Evolutionary conservation across 192 early-diverging fungal genomes (phyloP).

Genomic region (Podila clonocystis): DNA sequence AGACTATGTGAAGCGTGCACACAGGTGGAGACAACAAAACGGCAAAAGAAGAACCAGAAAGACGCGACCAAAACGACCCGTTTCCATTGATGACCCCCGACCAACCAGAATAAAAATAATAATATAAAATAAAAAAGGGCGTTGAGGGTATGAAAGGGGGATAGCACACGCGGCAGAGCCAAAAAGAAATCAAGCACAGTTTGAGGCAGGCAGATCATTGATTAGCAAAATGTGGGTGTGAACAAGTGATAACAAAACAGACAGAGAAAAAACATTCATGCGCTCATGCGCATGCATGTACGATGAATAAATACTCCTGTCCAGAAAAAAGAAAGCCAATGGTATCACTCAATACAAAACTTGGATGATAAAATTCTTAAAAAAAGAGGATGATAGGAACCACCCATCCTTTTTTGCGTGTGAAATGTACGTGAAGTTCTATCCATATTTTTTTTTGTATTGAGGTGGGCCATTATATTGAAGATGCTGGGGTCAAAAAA

Average conservation of each 20-base stretch:
- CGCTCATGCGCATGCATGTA: neutral
- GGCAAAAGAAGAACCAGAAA: neutral
- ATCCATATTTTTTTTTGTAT: too few species aligned
- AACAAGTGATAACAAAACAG: neutral
- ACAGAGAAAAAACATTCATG: neutral
- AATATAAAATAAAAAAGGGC: neutral
- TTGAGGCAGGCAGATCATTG: too few species aligned
- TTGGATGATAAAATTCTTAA: too few species aligned
- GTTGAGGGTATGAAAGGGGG: neutral
- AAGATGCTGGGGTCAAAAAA: neutral
- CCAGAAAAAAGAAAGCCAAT: too few species aligned
- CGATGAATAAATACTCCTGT: neutral
- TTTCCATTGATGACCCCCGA: neutral
- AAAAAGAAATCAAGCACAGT: conserved; percentile 4
- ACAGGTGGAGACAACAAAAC: neutral
- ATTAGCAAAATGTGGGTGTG: neutral
- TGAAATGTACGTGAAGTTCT: too few species aligned
- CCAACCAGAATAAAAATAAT: neutral
- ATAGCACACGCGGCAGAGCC: neutral
- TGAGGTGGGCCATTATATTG: too few species aligned
- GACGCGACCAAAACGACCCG: neutral
- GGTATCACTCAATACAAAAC: too few species aligned
- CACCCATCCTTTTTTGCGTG: too few species aligned
- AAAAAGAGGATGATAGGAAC: too few species aligned
- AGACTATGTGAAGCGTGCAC: conserved; percentile 6